Percentiles rank a stretch among this genome's conserved stretches.
Conservation (phyloP, 768 basidiomycete species). For the Polyporus arcularius region DNA sequence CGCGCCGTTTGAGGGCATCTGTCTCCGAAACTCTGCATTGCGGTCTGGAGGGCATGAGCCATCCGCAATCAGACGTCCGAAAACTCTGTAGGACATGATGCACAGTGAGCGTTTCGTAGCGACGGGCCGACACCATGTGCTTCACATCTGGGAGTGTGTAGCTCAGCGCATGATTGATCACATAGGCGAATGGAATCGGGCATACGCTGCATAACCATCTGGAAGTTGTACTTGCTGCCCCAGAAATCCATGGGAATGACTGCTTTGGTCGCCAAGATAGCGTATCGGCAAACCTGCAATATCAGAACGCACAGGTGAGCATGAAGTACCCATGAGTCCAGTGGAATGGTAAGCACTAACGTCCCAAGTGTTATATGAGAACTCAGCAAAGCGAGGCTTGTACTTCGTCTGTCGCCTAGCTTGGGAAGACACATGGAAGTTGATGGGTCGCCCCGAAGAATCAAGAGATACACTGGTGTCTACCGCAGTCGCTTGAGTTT, state of each 20-base stretch:
- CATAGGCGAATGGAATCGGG: background rate
- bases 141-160: slow-evolving; percentile 56
- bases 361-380: slow-evolving; percentile 64
- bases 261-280: slow-evolving; percentile 57
- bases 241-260: slow-evolving; percentile 79
- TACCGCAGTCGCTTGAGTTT: slow-evolving; percentile 49
- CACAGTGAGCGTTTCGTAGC: slow-evolving; percentile 80
- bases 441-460: slow-evolving; percentile 49
- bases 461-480: slow-evolving; percentile 50
- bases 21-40: slow-evolving; percentile 58
- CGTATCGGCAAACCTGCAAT: slow-evolving; percentile 69
- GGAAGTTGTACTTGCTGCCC: slow-evolving; percentile 71
- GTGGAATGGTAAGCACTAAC: slow-evolving; percentile 36
- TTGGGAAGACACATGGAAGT: slow-evolving; percentile 48
- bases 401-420: slow-evolving; percentile 43
- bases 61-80: slow-evolving; percentile 72
- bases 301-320: background rate
- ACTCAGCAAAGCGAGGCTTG: slow-evolving; percentile 83
- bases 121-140: slow-evolving; percentile 69
- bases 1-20: slow-evolving; percentile 75
- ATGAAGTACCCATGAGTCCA: no score
- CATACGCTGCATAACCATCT: slow-evolving; percentile 58
- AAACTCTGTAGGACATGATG: slow-evolving; percentile 80
- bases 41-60: slow-evolving; percentile 60
- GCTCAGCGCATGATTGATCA: background rate